Conservation (phyloP, 768 basidiomycete genomes). For the Boletus reticulatus region DNA sequence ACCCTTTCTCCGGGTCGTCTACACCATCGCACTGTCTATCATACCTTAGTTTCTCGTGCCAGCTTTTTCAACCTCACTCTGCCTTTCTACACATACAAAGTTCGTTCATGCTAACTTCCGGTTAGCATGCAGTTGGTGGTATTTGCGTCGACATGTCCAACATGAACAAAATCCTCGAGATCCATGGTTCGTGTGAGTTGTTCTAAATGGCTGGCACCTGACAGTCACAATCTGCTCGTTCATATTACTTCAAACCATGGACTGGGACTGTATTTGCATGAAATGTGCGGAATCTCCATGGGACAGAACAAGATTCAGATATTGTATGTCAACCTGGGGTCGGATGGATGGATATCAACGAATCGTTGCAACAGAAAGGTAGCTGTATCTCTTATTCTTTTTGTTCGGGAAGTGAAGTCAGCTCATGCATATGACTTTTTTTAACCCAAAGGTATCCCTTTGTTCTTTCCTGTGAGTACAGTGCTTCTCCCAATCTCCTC, state of each 20-base stretch:
- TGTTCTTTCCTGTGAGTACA: conserved; percentile 75
- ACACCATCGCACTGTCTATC: no score
- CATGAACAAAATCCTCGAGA: conserved; percentile 77
- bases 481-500: background rate
- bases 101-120: background rate
- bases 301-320: conserved; percentile 64
- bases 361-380: conserved; percentile 62
- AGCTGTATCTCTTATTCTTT: background rate
- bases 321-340: conserved; percentile 73
- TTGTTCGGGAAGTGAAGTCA: background rate
- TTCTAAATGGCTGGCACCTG: background rate
- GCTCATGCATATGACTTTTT: background rate
- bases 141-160: conserved; percentile 77
- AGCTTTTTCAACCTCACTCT: background rate
- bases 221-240: background rate
- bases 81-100: background rate
- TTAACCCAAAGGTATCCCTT: conserved; percentile 52
- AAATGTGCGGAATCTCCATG: background rate
- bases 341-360: conserved; percentile 72
- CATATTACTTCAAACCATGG: background rate
- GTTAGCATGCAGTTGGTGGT: conserved; percentile 42
- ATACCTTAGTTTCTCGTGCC: background rate
- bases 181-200: conserved; percentile 51
- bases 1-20: no score
- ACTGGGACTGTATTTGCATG: background rate